Conservation (phyloP, 163 green algal genomes). For the Chlorella variabilis region DNA sequence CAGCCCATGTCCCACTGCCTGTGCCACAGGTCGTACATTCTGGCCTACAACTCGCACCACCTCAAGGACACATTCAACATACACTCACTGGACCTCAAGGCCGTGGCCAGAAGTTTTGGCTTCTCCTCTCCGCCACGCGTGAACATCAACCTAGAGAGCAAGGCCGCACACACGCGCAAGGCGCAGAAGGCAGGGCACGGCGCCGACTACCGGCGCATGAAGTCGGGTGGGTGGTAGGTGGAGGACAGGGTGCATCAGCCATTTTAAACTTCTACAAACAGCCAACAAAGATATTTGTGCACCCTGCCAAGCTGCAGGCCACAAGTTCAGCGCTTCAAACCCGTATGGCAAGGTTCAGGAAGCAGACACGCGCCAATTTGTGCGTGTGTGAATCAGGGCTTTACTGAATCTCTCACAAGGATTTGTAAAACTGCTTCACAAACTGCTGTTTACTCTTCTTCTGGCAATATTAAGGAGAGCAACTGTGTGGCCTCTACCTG, state of each 20-base stretch:
- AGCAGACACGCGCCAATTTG: constrained; percentile 89
- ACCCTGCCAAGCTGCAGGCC: constrained; percentile 65
- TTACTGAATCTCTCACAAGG: no score
- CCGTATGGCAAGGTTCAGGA: constrained; percentile 80
- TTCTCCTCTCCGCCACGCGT: constrained; percentile 89
- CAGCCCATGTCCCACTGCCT: no score
- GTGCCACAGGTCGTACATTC: constrained; percentile 89
- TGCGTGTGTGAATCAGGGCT: constrained; percentile 45
- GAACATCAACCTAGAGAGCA: constrained; percentile 88
- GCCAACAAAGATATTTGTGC: no score
- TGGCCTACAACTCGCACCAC: constrained; percentile 97
- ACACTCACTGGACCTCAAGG: constrained; percentile 91
- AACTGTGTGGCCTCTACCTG: no score
- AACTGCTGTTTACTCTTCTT: no score
- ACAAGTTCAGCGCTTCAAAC: constrained; percentile 89
- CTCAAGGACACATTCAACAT: constrained; percentile 99
- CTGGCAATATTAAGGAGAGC: no score
- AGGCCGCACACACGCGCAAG: constrained; percentile 73
- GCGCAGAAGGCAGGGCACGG: constrained; percentile 42
- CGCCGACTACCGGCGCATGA: constrained; percentile 70
- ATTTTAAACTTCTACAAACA: no score
- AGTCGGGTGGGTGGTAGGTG: constrained; percentile 39
- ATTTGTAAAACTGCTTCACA: no score
- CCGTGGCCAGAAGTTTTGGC: constrained; percentile 92
- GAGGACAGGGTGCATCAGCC: no score